Conservation (phyloP, 345 rosid species). For the Odontarrhena argentea region DNA sequence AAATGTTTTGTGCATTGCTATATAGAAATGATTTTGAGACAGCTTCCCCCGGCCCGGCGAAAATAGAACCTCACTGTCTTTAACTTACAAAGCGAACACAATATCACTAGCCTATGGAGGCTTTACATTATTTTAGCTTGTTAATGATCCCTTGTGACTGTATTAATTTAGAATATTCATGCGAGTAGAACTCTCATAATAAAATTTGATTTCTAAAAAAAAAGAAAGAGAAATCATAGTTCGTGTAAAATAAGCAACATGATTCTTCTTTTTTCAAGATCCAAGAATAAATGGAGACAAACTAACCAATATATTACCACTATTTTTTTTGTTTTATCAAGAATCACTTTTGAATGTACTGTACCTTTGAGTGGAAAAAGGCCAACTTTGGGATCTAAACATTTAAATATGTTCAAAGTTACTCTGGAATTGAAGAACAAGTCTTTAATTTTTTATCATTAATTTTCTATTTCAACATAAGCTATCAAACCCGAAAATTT, state of each 20-base stretch:
- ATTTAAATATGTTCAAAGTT: not conserved
- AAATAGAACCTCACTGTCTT: no score
- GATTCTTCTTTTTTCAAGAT: conserved; percentile 23
- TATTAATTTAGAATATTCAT: conserved; percentile 4
- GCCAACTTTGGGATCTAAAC: not conserved
- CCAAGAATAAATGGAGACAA: conserved; percentile 7
- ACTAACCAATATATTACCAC: not conserved
- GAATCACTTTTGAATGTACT: not conserved
- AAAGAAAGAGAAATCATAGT: not conserved
- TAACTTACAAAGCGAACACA: no score
- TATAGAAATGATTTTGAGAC: no score
- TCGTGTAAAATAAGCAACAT: conserved; percentile 27
- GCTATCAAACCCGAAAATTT: no score
- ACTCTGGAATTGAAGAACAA: not conserved
- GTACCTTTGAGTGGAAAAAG: not conserved
- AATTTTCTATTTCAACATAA: no score
- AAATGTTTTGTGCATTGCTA: no score
- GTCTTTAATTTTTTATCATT: no score
- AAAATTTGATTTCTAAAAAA: no score
- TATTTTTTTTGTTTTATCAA: not conserved
- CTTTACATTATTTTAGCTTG: no score
- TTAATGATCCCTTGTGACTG: not conserved
- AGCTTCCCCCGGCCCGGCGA: no score
- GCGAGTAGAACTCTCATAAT: not conserved
- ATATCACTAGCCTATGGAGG: no score